These are phyloP conservation scores for Paraphaeosphaeria minitans DNA, from an alignment of 2,329 filamentous ascomycete species.

Conservation along the genomic window DNA sequence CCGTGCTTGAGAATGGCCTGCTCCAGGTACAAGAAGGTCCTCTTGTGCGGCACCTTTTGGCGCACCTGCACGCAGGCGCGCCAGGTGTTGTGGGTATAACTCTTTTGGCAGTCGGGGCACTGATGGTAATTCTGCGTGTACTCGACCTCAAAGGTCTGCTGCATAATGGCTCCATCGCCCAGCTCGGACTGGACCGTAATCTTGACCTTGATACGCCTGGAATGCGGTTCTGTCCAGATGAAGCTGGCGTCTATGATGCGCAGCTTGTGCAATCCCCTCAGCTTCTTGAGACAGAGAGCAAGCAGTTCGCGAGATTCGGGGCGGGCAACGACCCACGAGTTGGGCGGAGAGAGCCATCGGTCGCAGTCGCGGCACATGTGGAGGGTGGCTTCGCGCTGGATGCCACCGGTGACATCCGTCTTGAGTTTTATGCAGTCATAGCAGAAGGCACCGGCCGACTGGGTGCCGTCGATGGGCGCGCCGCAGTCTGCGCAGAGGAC, in stretches of 20 bases:
- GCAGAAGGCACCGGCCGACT: conserved; percentile 77
- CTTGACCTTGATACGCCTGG: conserved; percentile 88
- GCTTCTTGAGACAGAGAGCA: conserved; percentile 85
- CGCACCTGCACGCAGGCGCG: conserved; percentile 90
- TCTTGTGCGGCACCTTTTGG: conserved; percentile 96
- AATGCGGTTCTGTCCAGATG: conserved; percentile 98
- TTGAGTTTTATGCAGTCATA: conserved; percentile 95
- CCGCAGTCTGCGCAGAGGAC: conserved; percentile 99
- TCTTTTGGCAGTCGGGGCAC: conserved; percentile 87
- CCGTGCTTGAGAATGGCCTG: conserved; percentile 95
- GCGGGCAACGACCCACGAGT: conserved; percentile 81
- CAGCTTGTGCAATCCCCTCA: conserved; percentile 85
- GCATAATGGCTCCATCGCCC: conserved; percentile 71
- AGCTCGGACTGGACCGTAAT: conserved; percentile 84
- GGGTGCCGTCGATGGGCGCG: conserved; percentile 90
- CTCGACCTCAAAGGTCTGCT: conserved; percentile 94
- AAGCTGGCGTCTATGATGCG: conserved; percentile 95
- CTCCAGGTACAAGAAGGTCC: conserved; percentile 82
- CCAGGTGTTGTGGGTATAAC: conserved; percentile 96
- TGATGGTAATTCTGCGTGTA: conserved; percentile 92
- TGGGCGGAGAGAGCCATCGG: conserved; percentile 83
- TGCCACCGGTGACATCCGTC: conserved; percentile 88
- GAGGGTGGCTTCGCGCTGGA: conserved; percentile 86
- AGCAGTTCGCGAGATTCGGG: conserved; percentile 92
- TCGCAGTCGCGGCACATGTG: conserved; percentile 96